Base-by-base conservation (phyloP, 176 grass and related monocot genomes). In the Paspalum notatum region DNA sequence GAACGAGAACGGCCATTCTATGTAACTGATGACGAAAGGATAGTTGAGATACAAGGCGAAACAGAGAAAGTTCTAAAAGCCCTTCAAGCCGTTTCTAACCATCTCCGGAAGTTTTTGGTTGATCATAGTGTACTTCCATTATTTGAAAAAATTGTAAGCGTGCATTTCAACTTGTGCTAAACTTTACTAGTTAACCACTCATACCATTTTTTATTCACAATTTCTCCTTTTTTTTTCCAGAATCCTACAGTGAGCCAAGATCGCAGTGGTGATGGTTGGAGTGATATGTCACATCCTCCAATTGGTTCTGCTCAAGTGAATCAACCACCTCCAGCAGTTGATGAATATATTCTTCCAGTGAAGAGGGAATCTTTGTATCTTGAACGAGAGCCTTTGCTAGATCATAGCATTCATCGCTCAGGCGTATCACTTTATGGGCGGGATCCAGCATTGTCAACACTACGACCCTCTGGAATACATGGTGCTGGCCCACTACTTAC, bases 31-130 rank as follows among this genome's bases (percentile, higher is more conserved):
- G 96, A 99, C 69, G 96, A 95, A 84, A 99, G 92, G 79, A 89
- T 90, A 85, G 92, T 99, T 77, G 96, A 99, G 76, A 99, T 99
- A 89, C 96, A 95, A 55, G 96, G 96, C 8, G 96, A 95, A 88
- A 92, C 90, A 74, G 79, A 85, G 76, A 99, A 91, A 79, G 96
- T 93, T 69, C 49, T 90, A 76, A 99, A 91, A 73, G 96, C 92
- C 43, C 88, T 99, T 70, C 85, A 90, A 91, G 88, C 90, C 47
- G 92, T 95, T 75, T 78, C 90, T 69, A 79, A 87, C 47, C 92
- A 95, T 85, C 92, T 99, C 67, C 85, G 96, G 69, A 99, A 93
- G 82, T 99, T 99, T 95, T 85, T 99, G 83, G 96, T 99, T 86
- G 96, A 99, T 64, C 96, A 91, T 74, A 93, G 90, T 84, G 85